Conservation (phyloP, 1,139 yeast species). For the Geotrichum candidum region DNA sequence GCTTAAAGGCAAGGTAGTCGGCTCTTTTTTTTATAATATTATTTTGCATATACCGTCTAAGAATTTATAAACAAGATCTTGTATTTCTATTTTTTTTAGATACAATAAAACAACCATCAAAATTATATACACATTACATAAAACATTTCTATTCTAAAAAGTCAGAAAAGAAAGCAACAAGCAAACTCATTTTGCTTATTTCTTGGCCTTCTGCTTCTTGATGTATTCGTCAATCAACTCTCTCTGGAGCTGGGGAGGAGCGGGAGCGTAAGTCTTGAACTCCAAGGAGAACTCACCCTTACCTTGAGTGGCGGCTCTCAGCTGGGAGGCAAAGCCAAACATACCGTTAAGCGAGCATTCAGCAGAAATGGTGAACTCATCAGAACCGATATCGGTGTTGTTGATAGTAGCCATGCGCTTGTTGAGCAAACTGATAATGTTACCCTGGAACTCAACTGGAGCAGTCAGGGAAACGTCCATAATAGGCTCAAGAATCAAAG, state of each 20-base stretch:
- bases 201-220: conserved; percentile 42
- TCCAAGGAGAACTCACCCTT: conserved; percentile 97
- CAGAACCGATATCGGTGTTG: conserved; percentile 90
- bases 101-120: neutral
- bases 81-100: neutral
- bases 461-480: conserved; percentile 92
- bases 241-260: conserved; percentile 84
- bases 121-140: neutral
- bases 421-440: conserved; percentile 84
- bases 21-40: neutral
- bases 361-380: conserved; percentile 88
- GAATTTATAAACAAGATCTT: neutral
- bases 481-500: conserved; percentile 90
- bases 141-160: neutral
- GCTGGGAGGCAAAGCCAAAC: conserved; percentile 93
- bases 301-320: conserved; percentile 97
- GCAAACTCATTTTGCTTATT: conserved; percentile 4
- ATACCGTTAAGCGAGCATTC: conserved; percentile 92
- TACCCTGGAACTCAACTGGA: conserved; percentile 94
- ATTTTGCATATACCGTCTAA: neutral
- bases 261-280: conserved; percentile 86
- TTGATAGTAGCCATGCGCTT: conserved; percentile 87
- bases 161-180: neutral
- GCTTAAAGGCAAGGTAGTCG: neutral
- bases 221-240: conserved; percentile 82